A percentile compares a stretch with the other conserved stretches of the same genome.
Conservation (phyloP, 2,329 filamentous ascomycete species). For the Penicillium verrucosum region DNA sequence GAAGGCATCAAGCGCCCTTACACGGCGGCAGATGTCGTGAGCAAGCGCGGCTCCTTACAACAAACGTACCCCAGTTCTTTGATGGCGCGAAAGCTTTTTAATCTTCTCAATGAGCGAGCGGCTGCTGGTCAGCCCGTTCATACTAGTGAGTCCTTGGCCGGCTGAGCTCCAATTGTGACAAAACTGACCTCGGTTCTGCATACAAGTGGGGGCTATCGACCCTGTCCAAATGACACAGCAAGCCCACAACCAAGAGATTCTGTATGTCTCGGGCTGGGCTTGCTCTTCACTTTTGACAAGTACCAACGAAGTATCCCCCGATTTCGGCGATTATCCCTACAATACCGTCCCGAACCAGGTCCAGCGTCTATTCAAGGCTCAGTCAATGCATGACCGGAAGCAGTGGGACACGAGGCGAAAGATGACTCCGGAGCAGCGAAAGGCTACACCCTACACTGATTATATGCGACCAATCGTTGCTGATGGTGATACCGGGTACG, state of each 20-base stretch:
- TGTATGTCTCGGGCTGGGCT: slow-evolving; percentile 97
- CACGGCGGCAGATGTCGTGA: slow-evolving; percentile 83
- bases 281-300: slow-evolving; percentile 89
- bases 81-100: slow-evolving; percentile 93
- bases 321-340: slow-evolving; percentile 98
- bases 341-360: slow-evolving; percentile 99
- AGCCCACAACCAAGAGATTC: slow-evolving; percentile 88
- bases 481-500: slow-evolving; percentile 82
- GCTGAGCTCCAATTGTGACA: not conserved
- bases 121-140: slow-evolving; percentile 84
- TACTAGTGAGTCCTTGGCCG: slow-evolving; percentile 61
- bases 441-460: slow-evolving; percentile 77
- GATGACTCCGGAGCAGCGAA: slow-evolving; percentile 69
- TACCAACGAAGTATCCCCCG: slow-evolving; percentile 95
- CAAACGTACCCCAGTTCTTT: slow-evolving; percentile 88
- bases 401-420: slow-evolving; percentile 84
- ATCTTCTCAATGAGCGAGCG: slow-evolving; percentile 74
- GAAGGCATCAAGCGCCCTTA: slow-evolving; percentile 90
- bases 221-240: slow-evolving; percentile 99
- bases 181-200: slow-evolving; percentile 12
- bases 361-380: slow-evolving; percentile 90
- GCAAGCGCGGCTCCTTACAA: slow-evolving; percentile 82
- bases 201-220: slow-evolving; percentile 92
- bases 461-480: slow-evolving; percentile 94
- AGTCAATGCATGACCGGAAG: slow-evolving; percentile 94